Percentiles rank a stretch among this genome's conserved stretches.
phyloP scores from a whole-genome alignment of 2,329 filamentous ascomycete species.

The Chrysoporthe cubensis region DNA sequence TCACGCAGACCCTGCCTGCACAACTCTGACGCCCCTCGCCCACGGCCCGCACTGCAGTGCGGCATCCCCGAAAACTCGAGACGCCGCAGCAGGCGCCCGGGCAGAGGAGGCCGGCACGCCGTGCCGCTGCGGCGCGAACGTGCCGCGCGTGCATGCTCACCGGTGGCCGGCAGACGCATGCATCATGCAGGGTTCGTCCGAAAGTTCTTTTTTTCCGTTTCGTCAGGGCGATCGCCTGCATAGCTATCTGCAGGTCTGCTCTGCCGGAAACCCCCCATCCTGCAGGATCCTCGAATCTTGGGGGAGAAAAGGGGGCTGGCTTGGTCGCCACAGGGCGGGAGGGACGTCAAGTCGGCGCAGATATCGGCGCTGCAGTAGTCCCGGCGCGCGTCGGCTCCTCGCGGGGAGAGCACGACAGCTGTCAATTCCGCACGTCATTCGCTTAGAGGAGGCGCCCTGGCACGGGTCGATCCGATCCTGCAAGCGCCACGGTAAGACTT shows the following conservation, averaged over 20 bases:
- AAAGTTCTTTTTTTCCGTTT: neutral
- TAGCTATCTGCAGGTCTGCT: neutral
- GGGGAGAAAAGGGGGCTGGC: neutral
- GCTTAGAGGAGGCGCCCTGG: conserved; percentile 5
- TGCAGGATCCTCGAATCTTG: neutral
- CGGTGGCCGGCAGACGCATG: neutral
- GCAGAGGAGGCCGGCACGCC: neutral
- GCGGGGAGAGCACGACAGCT: conserved; percentile 2
- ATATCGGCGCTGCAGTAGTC: no score
- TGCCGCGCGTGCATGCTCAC: conserved; percentile 4
- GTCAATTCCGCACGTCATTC: conserved; percentile 15
- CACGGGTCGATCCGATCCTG: conserved; percentile 12
- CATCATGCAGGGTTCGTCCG: conserved; percentile 8
- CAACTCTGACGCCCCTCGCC: neutral
- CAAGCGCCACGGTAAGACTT: conserved; percentile 10
- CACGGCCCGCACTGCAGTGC: neutral
- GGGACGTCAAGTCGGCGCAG: no score
- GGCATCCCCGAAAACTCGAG: neutral
- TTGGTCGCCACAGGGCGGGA: neutral
- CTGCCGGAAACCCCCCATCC: neutral
- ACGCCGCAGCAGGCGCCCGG: conserved; percentile 4
- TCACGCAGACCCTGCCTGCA: no score
- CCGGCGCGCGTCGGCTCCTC: neutral
- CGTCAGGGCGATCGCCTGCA: neutral
- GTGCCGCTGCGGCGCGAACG: neutral